Evolutionary conservation across 2,329 filamentous ascomycete genomes (phyloP), one percentile per base, ranked within the genome.

Genomic region (Epichloe hybrida): DNA sequence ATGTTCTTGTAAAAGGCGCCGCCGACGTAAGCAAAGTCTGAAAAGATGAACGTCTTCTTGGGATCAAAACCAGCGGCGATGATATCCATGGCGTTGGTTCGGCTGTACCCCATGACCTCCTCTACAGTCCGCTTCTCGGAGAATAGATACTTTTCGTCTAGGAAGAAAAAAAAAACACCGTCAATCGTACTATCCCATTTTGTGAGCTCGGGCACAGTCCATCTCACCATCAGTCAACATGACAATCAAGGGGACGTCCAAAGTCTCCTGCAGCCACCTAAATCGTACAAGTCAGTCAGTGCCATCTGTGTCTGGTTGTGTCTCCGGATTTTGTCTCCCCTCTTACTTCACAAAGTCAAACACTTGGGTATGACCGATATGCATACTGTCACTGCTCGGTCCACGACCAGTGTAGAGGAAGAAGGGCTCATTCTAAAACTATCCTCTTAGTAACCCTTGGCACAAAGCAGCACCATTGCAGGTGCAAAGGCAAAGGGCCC

Each of bases 331-430:
- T 34, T 21, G 15, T 46, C 13, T 17, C 27, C 27, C 8, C 1
- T 5, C 46, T 23, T 50, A 64, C 64, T 68, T 68, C 55, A 66
- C 66, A 58, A 69, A 69, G 57, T 67, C 65, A 58, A 69, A 67
- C 21, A 66, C 64, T 47, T 67, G 66, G 2, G 66, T 69, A 54
- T 69, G 67, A 36, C 67, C 67, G 61, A 96, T 79, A 64, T 96
- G 89, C 81, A 96, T 84, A 64, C 82, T 87, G 64, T 90, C 89
- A 60, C 84, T 93, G 62, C 85, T 91, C 2, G 91, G 91, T 0
- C 93, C 93, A 58, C 93, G 81, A 15, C 93, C 91, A 1, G 93
- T 97, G 63, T 98, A 97, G 52, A 97, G 76, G 69, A 90, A 93
- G 72, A 97, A 97, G 9, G 88, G 87, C 65, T 95, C 83, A 58